Evolutionary conservation across 2,329 filamentous ascomycete genomes (phyloP).

Genomic region (Ascochyta rabiei): DNA sequence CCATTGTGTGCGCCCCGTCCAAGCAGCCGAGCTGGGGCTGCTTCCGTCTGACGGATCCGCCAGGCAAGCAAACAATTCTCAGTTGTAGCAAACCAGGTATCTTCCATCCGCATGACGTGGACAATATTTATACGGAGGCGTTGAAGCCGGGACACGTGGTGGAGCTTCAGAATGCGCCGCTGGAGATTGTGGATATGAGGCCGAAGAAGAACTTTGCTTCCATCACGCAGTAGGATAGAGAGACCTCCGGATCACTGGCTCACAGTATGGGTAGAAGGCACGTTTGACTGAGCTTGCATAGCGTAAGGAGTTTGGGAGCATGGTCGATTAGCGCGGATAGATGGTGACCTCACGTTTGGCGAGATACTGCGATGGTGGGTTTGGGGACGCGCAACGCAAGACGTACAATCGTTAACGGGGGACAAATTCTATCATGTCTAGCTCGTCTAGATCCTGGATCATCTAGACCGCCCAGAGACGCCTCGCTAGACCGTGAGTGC

Average conservation of each 20-base stretch:
- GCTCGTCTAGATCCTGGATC: background rate
- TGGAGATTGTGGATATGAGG: conserved; percentile 69
- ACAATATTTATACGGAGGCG: conserved; percentile 80
- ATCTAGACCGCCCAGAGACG: background rate
- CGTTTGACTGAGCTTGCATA: background rate
- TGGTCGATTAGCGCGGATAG: background rate
- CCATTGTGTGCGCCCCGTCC: conserved; percentile 91
- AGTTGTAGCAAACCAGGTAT: conserved; percentile 77
- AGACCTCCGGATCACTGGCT: background rate
- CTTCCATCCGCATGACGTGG: conserved; percentile 78
- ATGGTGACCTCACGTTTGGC: no score
- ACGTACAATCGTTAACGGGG: no score
- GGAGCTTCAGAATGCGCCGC: conserved; percentile 62
- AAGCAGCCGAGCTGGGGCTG: conserved; percentile 84
- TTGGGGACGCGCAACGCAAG: no score
- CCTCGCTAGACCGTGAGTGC: conserved; percentile 3
- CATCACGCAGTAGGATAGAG: no score
- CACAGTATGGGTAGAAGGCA: background rate
- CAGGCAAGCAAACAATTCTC: conserved; percentile 83
- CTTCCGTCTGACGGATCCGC: conserved; percentile 91
- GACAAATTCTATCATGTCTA: conserved; percentile 4
- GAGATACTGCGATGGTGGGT: no score
- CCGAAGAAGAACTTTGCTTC: conserved; percentile 31
- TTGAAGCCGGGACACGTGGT: conserved; percentile 63
- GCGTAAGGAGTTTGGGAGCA: conserved; percentile 1